Conservation (phyloP, 768 basidiomycete genomes). For the Suillus discolor region DNA sequence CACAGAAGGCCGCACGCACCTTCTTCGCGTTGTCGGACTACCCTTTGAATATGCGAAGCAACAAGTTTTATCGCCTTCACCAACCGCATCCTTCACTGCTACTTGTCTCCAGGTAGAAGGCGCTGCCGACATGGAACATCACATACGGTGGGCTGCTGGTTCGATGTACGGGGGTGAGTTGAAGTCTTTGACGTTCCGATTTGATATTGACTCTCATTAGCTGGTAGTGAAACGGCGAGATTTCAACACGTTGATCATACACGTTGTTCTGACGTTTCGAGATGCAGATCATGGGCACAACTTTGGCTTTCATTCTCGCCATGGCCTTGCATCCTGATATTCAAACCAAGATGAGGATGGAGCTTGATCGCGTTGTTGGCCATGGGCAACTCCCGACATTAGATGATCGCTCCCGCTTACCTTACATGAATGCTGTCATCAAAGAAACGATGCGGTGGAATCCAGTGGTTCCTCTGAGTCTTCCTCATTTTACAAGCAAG, state of each 20-base stretch:
- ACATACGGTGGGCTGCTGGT: conserved; percentile 12
- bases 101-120: conserved; percentile 5
- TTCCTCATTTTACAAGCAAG: conserved; percentile 18
- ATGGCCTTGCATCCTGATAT: conserved; percentile 8
- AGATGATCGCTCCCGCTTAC: conserved; percentile 36
- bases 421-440: conserved; percentile 47
- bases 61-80: neutral
- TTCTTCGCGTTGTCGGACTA: neutral
- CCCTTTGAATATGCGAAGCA: conserved; percentile 12
- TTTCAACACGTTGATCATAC: neutral
- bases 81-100: conserved; percentile 2
- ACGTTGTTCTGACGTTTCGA: neutral
- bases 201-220: neutral
- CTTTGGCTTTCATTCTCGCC: conserved; percentile 9
- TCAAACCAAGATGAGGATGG: conserved; percentile 10
- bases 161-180: conserved; percentile 13
- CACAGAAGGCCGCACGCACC: neutral
- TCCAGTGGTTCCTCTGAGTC: conserved; percentile 12
- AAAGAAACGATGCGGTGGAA: conserved; percentile 48
- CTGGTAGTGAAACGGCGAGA: conserved; percentile 7
- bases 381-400: conserved; percentile 34
- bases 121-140: conserved; percentile 2
- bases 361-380: conserved; percentile 40
- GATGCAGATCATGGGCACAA: conserved; percentile 8
- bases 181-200: neutral